Evolutionary conservation across 2,329 filamentous ascomycete genomes (phyloP).

Genomic region (Hypoxylon sp.): DNA sequence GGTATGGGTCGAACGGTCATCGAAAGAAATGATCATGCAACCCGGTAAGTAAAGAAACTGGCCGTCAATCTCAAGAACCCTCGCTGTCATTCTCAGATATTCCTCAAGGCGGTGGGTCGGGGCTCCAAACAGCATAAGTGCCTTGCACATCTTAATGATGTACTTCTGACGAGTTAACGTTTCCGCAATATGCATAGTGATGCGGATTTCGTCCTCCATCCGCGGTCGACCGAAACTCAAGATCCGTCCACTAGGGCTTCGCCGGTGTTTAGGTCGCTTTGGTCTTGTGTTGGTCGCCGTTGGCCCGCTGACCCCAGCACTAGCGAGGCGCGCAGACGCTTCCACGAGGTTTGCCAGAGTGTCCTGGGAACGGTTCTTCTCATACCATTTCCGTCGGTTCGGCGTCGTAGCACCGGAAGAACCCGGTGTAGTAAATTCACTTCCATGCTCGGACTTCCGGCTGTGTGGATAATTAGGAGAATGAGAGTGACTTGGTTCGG

Average conservation of each 20-base stretch:
- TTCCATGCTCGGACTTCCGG: conserved; percentile 49
- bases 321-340: conserved; percentile 61
- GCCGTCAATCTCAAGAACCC: conserved; percentile 89
- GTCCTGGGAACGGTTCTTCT: conserved; percentile 63
- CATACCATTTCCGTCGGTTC: conserved; percentile 64
- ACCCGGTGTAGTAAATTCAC: conserved; percentile 54
- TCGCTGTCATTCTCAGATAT: conserved; percentile 90
- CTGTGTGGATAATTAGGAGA: conserved; percentile 48
- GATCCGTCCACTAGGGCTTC: conserved; percentile 56
- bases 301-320: conserved; percentile 48
- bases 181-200: conserved; percentile 69
- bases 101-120: conserved; percentile 93
- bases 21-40: conserved; percentile 95
- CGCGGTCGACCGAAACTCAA: conserved; percentile 57
- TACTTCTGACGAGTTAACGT: conserved; percentile 87
- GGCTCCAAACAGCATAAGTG: conserved; percentile 90
- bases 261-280: conserved; percentile 57
- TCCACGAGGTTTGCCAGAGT: conserved; percentile 64
- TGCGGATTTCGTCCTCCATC: conserved; percentile 62
- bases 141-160: conserved; percentile 85
- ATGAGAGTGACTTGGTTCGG: conserved; percentile 47
- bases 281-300: conserved; percentile 43
- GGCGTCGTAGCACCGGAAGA: conserved; percentile 61
- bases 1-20: conserved; percentile 76
- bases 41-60: conserved; percentile 93